A percentile compares a stretch with the other conserved stretches of the same genome.
These are phyloP conservation scores for Cladosporium sp. DNA, from an alignment of 2,329 filamentous ascomycete species.

Conservation along the genomic window DNA sequence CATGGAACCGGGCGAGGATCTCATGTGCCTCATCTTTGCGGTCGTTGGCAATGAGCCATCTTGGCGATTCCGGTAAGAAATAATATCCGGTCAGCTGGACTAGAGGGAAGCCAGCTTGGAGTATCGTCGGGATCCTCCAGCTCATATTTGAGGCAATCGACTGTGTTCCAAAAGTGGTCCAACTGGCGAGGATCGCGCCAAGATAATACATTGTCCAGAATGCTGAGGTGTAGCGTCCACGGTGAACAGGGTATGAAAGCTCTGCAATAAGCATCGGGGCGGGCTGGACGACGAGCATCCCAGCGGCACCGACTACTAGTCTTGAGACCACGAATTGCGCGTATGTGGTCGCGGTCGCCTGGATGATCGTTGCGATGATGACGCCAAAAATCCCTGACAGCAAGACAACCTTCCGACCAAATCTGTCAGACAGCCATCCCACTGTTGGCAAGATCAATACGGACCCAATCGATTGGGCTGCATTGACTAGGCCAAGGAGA, in stretches of 20 bases:
- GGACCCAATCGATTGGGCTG: constrained; percentile 7
- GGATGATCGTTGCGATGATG: constrained; percentile 15
- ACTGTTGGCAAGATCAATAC: background rate
- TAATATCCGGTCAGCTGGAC: constrained; percentile 57
- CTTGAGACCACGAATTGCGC: constrained; percentile 38
- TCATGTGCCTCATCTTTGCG: constrained; percentile 56
- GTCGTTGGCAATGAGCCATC: constrained; percentile 54
- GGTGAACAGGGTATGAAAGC: constrained; percentile 45
- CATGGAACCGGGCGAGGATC: constrained; percentile 52
- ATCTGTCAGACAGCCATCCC: constrained; percentile 6
- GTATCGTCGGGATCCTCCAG: constrained; percentile 50
- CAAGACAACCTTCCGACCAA: constrained; percentile 6
- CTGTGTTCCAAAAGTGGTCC: constrained; percentile 46
- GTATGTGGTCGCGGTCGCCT: background rate
- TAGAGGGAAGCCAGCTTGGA: constrained; percentile 52
- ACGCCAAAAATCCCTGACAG: background rate
- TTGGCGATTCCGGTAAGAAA: constrained; percentile 42
- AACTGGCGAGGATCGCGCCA: constrained; percentile 19
- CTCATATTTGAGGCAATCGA: constrained; percentile 42
- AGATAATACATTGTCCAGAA: constrained; percentile 57
- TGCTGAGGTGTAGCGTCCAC: constrained; percentile 36
- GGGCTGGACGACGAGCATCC: constrained; percentile 54
- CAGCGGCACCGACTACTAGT: constrained; percentile 40
- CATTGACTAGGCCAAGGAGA: constrained; percentile 12
- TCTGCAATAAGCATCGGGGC: constrained; percentile 51